Evolutionary conservation across 768 basidiomycete genomes (phyloP).

Genomic region (Artomyces pyxidatus): DNA sequence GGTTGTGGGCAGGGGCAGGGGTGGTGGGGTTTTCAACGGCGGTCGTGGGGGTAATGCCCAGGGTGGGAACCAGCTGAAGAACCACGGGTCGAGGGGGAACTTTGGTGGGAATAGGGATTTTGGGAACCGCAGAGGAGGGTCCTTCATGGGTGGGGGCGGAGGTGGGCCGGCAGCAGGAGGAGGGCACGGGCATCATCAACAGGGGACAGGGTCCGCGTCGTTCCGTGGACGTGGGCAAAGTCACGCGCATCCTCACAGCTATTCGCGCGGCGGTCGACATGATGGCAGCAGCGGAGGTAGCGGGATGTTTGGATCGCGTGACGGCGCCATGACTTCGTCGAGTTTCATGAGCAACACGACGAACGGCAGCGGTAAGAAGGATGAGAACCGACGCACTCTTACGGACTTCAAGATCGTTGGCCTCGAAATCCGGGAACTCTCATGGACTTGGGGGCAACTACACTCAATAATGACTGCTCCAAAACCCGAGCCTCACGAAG

Average conservation of each 20-base stretch:
- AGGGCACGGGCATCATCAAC: constrained; percentile 28
- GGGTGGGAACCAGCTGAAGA: constrained; percentile 40
- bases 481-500: constrained; percentile 21
- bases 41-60: constrained; percentile 39
- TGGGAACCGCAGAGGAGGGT: constrained; percentile 58
- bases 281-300: constrained; percentile 32
- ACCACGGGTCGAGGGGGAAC: constrained; percentile 58
- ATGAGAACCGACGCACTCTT: constrained; percentile 84
- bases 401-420: constrained; percentile 98
- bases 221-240: constrained; percentile 60
- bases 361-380: constrained; percentile 57
- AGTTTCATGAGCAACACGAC: constrained; percentile 14
- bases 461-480: constrained; percentile 25
- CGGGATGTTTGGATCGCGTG: constrained; percentile 31
- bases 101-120: constrained; percentile 52
- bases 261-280: constrained; percentile 31
- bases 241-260: constrained; percentile 27
- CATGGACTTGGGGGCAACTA: constrained; percentile 80
- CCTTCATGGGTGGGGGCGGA: constrained; percentile 44
- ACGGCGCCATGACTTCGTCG: constrained; percentile 29
- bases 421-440: constrained; percentile 72
- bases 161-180: constrained; percentile 26
- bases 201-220: constrained; percentile 14
- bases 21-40: constrained; percentile 26
- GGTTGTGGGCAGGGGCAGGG: constrained; percentile 26